Evolutionary conservation across 2,329 filamentous ascomycete genomes (phyloP).

Genomic region (Sarocladiaceae sp.): DNA sequence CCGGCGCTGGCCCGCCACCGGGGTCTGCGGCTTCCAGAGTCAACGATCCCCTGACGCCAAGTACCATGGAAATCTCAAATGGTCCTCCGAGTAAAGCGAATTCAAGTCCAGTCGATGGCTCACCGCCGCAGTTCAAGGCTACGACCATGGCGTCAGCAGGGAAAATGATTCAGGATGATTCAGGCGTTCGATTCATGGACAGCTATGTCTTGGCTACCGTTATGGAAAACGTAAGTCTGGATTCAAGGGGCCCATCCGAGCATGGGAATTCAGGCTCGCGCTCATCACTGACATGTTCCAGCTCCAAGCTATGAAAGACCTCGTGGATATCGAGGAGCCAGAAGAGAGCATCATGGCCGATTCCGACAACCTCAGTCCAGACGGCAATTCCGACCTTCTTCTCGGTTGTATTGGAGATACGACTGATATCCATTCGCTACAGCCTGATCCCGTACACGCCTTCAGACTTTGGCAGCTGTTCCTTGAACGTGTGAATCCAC

Average conservation of each 20-base stretch:
- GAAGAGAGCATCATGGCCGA: constrained; percentile 46
- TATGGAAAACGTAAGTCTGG: constrained; percentile 48
- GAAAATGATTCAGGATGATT: constrained; percentile 53
- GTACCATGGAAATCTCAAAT: constrained; percentile 21
- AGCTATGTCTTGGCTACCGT: constrained; percentile 50
- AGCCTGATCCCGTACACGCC: constrained; percentile 62
- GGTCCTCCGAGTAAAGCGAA: constrained; percentile 20
- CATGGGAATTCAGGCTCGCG: too few species aligned
- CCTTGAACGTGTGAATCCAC: constrained; percentile 68
- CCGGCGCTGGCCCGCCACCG: constrained; percentile 28
- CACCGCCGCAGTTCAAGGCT: constrained; percentile 22
- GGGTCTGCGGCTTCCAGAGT: constrained; percentile 13
- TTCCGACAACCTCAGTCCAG: constrained; percentile 45
- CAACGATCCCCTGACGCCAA: constrained; percentile 15
- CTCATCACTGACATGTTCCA: constrained; percentile 22
- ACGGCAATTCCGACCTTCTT: constrained; percentile 48
- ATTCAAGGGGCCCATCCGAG: not conserved
- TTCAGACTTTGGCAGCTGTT: constrained; percentile 73
- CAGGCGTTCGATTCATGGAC: constrained; percentile 53
- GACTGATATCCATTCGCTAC: constrained; percentile 41
- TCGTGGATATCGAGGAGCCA: constrained; percentile 45
- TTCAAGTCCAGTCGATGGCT: not conserved
- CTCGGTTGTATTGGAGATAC: constrained; percentile 37
- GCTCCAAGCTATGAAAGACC: constrained; percentile 56
- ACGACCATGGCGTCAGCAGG: constrained; percentile 36